phyloP scores from a whole-genome alignment of 2,329 filamentous ascomycete genomes.

The Pseudovirgaria hyperparasitica region DNA sequence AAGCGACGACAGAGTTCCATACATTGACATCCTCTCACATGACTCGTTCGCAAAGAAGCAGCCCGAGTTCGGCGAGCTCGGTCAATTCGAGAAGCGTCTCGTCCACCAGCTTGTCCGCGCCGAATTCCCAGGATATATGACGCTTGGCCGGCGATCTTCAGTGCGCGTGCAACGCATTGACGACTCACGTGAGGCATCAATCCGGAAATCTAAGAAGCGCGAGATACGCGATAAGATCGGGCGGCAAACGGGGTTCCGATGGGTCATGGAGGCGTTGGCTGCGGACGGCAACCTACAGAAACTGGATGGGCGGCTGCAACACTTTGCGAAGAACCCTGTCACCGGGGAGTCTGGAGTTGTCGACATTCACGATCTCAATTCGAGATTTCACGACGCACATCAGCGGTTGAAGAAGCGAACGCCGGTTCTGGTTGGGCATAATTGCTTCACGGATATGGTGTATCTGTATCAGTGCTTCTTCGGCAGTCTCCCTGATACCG shows the following conservation, averaged over 20 bases:
- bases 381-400: slow-evolving; percentile 27
- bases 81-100: slow-evolving; percentile 48
- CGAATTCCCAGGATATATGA: slow-evolving; percentile 40
- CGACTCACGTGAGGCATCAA: slow-evolving; percentile 29
- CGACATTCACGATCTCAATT: slow-evolving; percentile 21
- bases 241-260: slow-evolving; percentile 35
- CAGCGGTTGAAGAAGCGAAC: slow-evolving; percentile 31
- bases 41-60: slow-evolving; percentile 13
- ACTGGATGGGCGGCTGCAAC: slow-evolving; percentile 20
- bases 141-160: slow-evolving; percentile 28
- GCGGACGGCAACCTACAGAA: slow-evolving; percentile 20
- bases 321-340: slow-evolving; percentile 20
- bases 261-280: slow-evolving; percentile 35
- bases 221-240: slow-evolving; percentile 28
- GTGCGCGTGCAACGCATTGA: slow-evolving; percentile 31
- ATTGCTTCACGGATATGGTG: slow-evolving; percentile 50
- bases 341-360: slow-evolving; percentile 22
- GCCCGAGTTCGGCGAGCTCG: slow-evolving; percentile 12
- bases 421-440: slow-evolving; percentile 49
- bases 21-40: slow-evolving; percentile 37
- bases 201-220: slow-evolving; percentile 21
- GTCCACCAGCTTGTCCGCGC: slow-evolving; percentile 53
- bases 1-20: slow-evolving; percentile 38
- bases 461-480: slow-evolving; percentile 54
- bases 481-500: slow-evolving; percentile 39